Evolutionary conservation across 106 monocot genomes (phyloP), one percentile per base, ranked within the genome.

Genomic region (Amphibolis antarctica): DNA sequence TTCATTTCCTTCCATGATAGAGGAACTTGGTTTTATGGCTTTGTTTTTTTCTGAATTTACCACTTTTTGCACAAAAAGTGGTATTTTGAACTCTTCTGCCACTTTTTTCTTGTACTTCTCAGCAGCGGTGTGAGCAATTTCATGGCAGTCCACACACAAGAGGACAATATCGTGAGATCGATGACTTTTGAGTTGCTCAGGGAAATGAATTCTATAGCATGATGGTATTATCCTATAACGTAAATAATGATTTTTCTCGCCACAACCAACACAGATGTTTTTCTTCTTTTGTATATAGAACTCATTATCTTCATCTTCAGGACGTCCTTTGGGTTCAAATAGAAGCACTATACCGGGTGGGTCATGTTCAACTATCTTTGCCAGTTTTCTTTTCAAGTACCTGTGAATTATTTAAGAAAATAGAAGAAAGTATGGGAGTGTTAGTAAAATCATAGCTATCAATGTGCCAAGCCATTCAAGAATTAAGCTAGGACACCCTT

Each of bases 141-240:
- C 94, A 78, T 96, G 94, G 42, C 94, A 96, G 66, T 96, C 94
- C 50, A 96, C 94, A 68, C 94, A 96, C 15, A 96, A 76, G 3
- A 96, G 83, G 26, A 96, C 89, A 67, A 89, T 90, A 76, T 96
- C 94, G 84, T 96, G 94, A 28, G 94, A 96, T 21, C 89, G 74
- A 55, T 96, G 94, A 20, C 94, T 96, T 79, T 96, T 96, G 72
- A 96, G 72, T 76, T 90, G 94, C 82, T 96, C 94, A n/a, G 94
- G 86, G 61, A 96, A 96, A 55, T 96, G 89, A 75, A 90, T 80
- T 78, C 94, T 81, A 65, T 96, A 96, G 80, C 94, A 96, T 19
- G 94, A 96, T 24, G 94, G 94, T 76, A 96, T 96, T 43, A 96
- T 86, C 27, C 94, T 63, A 30, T 96, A 96, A 26, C 94, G 86